Evolutionary conservation across 1,284 basidiomycete genomes (phyloP).

Genomic region (Psilocybe mexicana): DNA sequence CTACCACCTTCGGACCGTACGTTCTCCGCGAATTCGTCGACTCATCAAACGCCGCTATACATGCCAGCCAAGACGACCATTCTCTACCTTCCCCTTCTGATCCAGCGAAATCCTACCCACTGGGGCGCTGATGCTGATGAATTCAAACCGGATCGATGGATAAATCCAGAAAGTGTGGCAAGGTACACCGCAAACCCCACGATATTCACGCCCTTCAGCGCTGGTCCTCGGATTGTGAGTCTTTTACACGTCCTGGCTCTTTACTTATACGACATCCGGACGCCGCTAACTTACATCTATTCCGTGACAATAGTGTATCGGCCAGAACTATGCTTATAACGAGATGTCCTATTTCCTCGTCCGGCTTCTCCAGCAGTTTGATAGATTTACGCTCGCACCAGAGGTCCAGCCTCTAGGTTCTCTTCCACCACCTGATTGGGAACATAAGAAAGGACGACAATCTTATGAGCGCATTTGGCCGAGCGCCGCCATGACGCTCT

Average conservation of each 20-base stretch:
- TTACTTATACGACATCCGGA: no score
- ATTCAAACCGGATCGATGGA: slow-evolving; percentile 74
- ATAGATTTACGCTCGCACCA: slow-evolving; percentile 55
- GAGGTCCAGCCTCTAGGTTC: slow-evolving; percentile 64
- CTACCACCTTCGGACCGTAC: slow-evolving; percentile 54
- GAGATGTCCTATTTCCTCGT: slow-evolving; percentile 71
- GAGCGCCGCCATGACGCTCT: slow-evolving; percentile 58
- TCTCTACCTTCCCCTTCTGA: slow-evolving; percentile 57
- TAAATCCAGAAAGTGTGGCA: slow-evolving; percentile 49
- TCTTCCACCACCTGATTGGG: slow-evolving; percentile 60
- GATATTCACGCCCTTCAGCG: slow-evolving; percentile 71
- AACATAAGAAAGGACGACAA: slow-evolving; percentile 50
- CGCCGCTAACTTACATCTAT: no score
- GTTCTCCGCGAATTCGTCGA: slow-evolving; percentile 25
- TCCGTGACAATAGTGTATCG: slow-evolving; percentile 52
- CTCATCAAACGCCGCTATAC: slow-evolving; percentile 47
- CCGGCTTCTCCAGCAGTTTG: slow-evolving; percentile 62
- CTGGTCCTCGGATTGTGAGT: slow-evolving; percentile 57
- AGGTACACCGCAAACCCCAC: slow-evolving; percentile 57
- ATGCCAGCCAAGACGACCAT: slow-evolving; percentile 60
- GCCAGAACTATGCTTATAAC: slow-evolving; percentile 74
- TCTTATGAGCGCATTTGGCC: slow-evolving; percentile 60
- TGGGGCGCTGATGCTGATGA: slow-evolving; percentile 71
- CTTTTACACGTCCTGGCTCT: background rate
- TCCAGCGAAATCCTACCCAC: slow-evolving; percentile 57